Percentiles rank a stretch among this genome's conserved stretches.
Conservation (phyloP, 1,284 basidiomycete species). For the Sphaerobolus stellatus region DNA sequence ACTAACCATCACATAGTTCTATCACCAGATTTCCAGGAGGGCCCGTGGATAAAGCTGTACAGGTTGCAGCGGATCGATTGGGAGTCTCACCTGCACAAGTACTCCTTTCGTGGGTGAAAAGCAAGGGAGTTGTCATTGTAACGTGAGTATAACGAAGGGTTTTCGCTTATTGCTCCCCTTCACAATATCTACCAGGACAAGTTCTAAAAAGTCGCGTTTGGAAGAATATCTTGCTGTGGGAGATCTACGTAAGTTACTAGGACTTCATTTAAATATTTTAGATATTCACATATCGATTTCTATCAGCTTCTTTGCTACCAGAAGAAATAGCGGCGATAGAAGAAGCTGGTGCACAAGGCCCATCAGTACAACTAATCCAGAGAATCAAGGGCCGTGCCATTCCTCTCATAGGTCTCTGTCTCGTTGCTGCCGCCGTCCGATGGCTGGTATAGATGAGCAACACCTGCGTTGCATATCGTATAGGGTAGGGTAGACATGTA, state of each 20-base stretch:
- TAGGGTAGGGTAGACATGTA: too few species aligned
- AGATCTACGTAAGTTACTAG: conserved; percentile 48
- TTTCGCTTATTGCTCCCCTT: neutral
- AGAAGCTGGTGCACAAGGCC: conserved; percentile 46
- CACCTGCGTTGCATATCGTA: too few species aligned
- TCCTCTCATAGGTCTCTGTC: neutral
- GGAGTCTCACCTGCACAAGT: conserved; percentile 65
- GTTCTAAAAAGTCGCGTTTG: conserved; percentile 60
- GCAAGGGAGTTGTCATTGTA: conserved; percentile 64
- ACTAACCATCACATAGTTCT: conserved; percentile 40
- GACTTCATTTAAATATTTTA: neutral
- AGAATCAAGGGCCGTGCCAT: neutral
- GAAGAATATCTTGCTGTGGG: conserved; percentile 66
- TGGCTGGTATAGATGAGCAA: too few species aligned
- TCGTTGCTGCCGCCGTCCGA: neutral
- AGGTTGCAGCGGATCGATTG: conserved; percentile 53
- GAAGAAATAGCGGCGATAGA: conserved; percentile 61
- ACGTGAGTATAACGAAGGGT: conserved; percentile 45
- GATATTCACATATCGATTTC: conserved; percentile 1
- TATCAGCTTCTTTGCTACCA: conserved; percentile 32
- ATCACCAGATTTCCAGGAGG: conserved; percentile 63
- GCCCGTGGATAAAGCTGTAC: conserved; percentile 63
- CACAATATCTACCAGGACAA: conserved; percentile 48
- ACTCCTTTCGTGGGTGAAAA: conserved; percentile 63
- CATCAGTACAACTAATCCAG: neutral